Base-by-base conservation (phyloP, 768 basidiomycete species). In the Suillus variegatus region DNA sequence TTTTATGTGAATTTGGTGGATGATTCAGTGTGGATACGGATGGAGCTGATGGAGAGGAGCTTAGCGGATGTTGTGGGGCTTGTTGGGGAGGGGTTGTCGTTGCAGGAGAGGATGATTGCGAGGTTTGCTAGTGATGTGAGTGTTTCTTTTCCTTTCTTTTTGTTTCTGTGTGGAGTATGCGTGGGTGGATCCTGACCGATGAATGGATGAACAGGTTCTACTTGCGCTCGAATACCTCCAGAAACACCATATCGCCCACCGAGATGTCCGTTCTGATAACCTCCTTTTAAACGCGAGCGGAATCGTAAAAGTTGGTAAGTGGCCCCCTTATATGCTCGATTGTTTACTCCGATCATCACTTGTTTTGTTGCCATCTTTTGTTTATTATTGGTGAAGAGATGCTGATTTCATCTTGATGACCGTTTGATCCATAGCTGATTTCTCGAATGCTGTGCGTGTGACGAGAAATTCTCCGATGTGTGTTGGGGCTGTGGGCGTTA, bases 21-120 rank as follows among this genome's bases (percentile, higher is more conserved):
- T 52, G 80, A 80, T 62, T 84, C 87, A 65, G 76, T 95, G 44
- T 95, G 93, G 93, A 89, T 95, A 58, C 81, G 89, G 67, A 95
- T 95, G 93, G 92, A 94, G 74, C 84, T 94, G 40, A 93, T 95
- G 93, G 92, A 93, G 70, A 83, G 92, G 67, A 93, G 92, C 73
- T 79, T 95, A 69, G 93, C 93, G 70, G 93, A 95, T 74, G 84
- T 95, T 55, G 81, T 94, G 18, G 85, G 81, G 18, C 75, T 93
- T 22, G 85, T 85, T 8, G 83, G 79, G 14, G 81, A 86, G 66
- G 91, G 91, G 0, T 75, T 93, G 44, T 80, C 84, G 69, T 66
- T 95, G 58, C 83, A 85, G 64, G 93, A 95, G 76, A 79, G 85
- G 68, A 82, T 86, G 57, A 84, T 94, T 51, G 91, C 88, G 20